Base-by-base conservation (phyloP, 192 early-diverging fungal species). In the Backusella tarrabulga region DNA sequence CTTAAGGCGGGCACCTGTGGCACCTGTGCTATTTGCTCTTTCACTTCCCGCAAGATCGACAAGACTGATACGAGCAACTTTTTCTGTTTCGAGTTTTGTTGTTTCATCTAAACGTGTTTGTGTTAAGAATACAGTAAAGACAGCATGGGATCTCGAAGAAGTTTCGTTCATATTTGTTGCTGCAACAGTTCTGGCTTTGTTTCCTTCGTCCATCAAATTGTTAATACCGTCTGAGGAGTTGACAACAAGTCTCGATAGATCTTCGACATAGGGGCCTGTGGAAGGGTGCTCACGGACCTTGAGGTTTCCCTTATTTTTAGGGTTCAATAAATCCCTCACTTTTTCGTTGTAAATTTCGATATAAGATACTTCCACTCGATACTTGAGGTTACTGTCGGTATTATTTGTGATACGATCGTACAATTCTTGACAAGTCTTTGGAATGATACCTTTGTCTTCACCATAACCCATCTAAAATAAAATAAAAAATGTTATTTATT, bases 1-100 rank as follows among this genome's bases (percentile, higher is more conserved):
- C 76, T 93, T 95, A 11, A 97, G 80, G 7, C 96, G 88, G 63
- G 82, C 82, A 7, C 97, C 97, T 1, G 94, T 94, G 0, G 94
- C 94, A 72, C 92, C 92, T 3, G 97, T 96, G 35, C 92, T 81
- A 74, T 93, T 92, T 3, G 96, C 95, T n/a, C 97, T 90, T 82
- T 98, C 97, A 85, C 92, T 94, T 73, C 97, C 97, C 1, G 97
- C 97, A 50, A 98, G 85, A 88, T 98, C 97, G 1, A 98, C 95
- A 42, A 98, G 76, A 81, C 92, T 88, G 71, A 92, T 92, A 15
- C 93, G 87, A 74, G 94, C 89, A 29, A 93, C 90, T 40, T 92
- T 91, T 76, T 95, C 93, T 1, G 91, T 89, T 3, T 87, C 87
- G 32, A 91, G 81, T 40, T 83, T 90, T 23, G 84, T 87, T 21